These are phyloP conservation scores for Stentor coeruleus DNA, from an alignment of 73 alveolate genomes.

Conservation along the genomic window DNA sequence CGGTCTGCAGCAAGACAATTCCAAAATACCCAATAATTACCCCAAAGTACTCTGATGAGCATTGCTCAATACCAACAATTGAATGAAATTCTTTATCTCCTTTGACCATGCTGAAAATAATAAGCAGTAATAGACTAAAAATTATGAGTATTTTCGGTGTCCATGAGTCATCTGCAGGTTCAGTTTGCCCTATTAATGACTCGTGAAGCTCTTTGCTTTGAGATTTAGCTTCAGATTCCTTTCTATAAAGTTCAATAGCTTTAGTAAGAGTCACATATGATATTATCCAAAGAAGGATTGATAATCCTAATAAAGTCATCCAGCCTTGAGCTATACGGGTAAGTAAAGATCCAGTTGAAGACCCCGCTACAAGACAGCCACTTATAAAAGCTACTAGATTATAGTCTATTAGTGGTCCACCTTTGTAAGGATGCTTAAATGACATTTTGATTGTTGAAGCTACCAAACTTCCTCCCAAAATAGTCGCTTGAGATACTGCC, in stretches of 20 bases:
- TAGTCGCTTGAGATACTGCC: slow-evolving; percentile 36
- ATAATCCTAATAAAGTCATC: not conserved
- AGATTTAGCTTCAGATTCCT: not conserved
- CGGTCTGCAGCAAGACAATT: not conserved
- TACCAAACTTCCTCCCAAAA: slow-evolving; percentile 32
- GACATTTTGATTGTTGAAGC: not conserved
- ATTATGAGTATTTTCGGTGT: no score
- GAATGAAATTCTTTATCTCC: not conserved
- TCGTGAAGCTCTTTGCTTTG: no score
- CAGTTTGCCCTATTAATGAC: no score
- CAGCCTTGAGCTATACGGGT: not conserved
- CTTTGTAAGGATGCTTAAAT: slow-evolving; percentile 22
- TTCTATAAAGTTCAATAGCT: not conserved
- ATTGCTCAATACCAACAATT: not conserved
- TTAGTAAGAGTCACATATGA: not conserved
- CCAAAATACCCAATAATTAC: not conserved
- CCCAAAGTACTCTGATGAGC: not conserved
- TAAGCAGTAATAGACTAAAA: no score
- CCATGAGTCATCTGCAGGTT: no score
- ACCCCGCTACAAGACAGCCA: not conserved
- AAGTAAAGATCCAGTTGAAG: not conserved
- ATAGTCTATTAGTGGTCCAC: not conserved
- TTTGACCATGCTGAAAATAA: no score
- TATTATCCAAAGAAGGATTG: not conserved
- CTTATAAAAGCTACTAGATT: not conserved